Evolutionary conservation across 768 basidiomycete genomes (phyloP).

Genomic region (Lentinula lateritia): DNA sequence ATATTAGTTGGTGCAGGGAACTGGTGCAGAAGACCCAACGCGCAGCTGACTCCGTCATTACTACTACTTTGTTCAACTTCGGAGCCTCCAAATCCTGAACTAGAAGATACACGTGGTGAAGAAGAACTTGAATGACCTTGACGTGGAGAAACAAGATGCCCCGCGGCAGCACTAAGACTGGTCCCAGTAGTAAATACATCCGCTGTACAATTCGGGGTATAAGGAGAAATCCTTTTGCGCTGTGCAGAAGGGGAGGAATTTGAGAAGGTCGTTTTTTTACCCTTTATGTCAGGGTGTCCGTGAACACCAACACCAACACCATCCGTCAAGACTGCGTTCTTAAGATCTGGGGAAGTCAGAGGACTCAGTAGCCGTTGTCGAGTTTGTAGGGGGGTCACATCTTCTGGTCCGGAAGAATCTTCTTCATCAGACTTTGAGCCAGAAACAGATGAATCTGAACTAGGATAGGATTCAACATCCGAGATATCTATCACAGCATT

Average conservation of each 20-base stretch:
- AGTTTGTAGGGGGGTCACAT: neutral
- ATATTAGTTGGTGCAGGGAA: neutral
- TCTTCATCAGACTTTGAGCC: neutral
- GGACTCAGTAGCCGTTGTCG: neutral
- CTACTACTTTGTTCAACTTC: too few relatives aligned
- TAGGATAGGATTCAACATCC: slow-evolving; percentile 5
- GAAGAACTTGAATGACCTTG: neutral
- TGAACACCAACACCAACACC: too few relatives aligned
- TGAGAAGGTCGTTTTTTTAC: neutral
- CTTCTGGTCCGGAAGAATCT: slow-evolving; percentile 4
- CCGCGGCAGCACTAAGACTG: neutral
- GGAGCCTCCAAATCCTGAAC: too few relatives aligned
- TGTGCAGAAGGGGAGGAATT: neutral
- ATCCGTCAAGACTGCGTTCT: neutral
- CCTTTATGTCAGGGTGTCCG: too few relatives aligned
- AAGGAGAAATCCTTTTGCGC: neutral
- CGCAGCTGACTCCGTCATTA: too few relatives aligned
- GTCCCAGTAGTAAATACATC: neutral
- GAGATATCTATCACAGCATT: neutral
- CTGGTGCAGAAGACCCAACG: neutral
- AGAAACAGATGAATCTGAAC: neutral
- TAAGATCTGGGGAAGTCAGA: neutral
- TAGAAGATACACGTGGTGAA: neutral
- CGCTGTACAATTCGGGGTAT: neutral
- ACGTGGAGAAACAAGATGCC: neutral